Evolutionary conservation across 2,329 filamentous ascomycete genomes (phyloP).

Genomic region (Arthrobotrys iridis): DNA sequence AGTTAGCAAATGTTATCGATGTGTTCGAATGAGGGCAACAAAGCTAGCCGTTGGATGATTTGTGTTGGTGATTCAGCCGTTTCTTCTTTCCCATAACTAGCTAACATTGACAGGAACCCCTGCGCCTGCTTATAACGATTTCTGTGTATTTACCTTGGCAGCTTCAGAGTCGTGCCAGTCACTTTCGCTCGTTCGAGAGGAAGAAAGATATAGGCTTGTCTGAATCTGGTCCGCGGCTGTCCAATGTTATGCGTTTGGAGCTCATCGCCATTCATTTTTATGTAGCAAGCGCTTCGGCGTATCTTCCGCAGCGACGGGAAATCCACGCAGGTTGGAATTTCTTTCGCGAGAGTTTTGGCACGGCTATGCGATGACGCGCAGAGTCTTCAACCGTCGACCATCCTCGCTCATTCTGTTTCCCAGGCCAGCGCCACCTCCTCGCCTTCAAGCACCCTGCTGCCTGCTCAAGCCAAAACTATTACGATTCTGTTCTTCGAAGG

Average conservation of each 20-base stretch:
- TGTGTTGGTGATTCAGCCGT: too few relatives aligned
- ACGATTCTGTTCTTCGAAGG: neutral
- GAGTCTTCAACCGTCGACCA: neutral
- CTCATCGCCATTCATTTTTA: neutral
- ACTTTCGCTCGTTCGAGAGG: too few relatives aligned
- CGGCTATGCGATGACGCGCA: constrained; percentile 17
- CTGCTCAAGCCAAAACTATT: neutral
- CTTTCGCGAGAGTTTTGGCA: constrained; percentile 9
- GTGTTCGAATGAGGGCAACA: too few relatives aligned
- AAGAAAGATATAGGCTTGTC: too few relatives aligned
- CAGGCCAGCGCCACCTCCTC: neutral
- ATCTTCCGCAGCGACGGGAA: neutral
- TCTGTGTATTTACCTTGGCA: too few relatives aligned
- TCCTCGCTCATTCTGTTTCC: neutral
- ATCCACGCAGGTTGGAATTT: constrained; percentile 11
- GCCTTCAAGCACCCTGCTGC: neutral
- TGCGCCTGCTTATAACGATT: too few relatives aligned
- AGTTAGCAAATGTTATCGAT: too few relatives aligned
- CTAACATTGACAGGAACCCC: too few relatives aligned
- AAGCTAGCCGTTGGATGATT: too few relatives aligned
- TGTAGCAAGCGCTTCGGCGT: neutral
- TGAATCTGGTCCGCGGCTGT: too few relatives aligned
- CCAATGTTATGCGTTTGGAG: neutral
- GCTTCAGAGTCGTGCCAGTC: too few relatives aligned
- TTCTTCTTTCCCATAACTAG: too few relatives aligned